phyloP scores from a whole-genome alignment of 192 early-diverging fungal species.

The Coemansia reversa region DNA sequence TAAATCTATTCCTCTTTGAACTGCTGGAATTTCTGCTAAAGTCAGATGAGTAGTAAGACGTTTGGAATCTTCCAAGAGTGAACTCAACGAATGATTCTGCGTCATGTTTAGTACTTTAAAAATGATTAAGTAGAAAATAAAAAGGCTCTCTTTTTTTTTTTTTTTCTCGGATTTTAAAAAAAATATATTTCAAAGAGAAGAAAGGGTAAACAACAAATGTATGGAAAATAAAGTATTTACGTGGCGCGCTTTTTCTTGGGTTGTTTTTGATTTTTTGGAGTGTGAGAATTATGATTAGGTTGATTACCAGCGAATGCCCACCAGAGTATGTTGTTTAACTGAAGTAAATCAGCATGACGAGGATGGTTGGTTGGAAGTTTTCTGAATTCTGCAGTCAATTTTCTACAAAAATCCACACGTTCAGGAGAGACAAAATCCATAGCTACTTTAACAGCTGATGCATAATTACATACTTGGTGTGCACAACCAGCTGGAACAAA shows the following conservation, averaged over 20 bases:
- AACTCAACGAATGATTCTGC: slow-evolving; percentile 20
- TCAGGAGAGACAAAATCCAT: slow-evolving; percentile 72
- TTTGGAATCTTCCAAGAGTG: slow-evolving; percentile 73
- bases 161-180: too few relatives aligned
- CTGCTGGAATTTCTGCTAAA: slow-evolving; percentile 64
- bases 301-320: slow-evolving; percentile 32
- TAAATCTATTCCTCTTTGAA: slow-evolving; percentile 85
- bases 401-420: slow-evolving; percentile 50
- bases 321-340: slow-evolving; percentile 53
- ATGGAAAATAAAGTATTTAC: neutral
- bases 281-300: too few relatives aligned
- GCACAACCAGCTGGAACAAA: slow-evolving; percentile 78
- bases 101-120: slow-evolving; percentile 10
- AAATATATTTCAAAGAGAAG: neutral
- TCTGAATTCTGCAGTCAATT: slow-evolving; percentile 57
- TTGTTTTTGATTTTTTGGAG: neutral
- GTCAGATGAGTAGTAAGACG: slow-evolving; percentile 73
- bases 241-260: neutral
- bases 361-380: slow-evolving; percentile 32
- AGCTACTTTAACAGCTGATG: slow-evolving; percentile 66
- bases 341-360: slow-evolving; percentile 55
- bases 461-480: slow-evolving; percentile 71
- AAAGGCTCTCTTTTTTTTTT: too few relatives aligned
- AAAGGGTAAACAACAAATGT: neutral
- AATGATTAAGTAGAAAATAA: too few relatives aligned